phyloP scores from a whole-genome alignment of 768 basidiomycete genomes.

The Hirschioporus abietinus region DNA sequence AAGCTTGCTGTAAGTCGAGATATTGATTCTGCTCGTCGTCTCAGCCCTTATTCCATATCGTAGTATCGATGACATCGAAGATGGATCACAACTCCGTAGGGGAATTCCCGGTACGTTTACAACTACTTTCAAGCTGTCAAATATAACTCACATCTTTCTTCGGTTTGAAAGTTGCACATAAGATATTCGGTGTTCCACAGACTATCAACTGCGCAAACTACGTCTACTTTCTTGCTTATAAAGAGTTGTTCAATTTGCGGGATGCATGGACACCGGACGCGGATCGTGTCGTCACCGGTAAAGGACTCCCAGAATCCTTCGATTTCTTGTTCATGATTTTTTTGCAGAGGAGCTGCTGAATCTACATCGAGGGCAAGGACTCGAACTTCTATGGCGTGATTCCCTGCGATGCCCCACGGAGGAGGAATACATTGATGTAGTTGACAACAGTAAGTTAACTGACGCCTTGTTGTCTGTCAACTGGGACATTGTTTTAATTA shows the following conservation, averaged over 20 bases:
- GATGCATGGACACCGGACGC: slow-evolving; percentile 7
- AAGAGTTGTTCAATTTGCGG: slow-evolving; percentile 35
- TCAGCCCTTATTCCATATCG: not conserved
- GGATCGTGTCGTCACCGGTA: slow-evolving; percentile 30
- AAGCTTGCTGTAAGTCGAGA: slow-evolving; percentile 34
- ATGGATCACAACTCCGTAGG: slow-evolving; percentile 34
- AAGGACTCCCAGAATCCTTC: slow-evolving; percentile 21
- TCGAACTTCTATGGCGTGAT: slow-evolving; percentile 47
- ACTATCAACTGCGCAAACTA: slow-evolving; percentile 50
- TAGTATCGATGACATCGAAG: slow-evolving; percentile 45
- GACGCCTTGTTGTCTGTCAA: not conserved
- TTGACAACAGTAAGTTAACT: slow-evolving; percentile 35
- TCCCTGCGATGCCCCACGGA: slow-evolving; percentile 44
- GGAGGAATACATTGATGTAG: slow-evolving; percentile 47
- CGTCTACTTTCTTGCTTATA: slow-evolving; percentile 45
- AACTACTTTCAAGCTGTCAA: not conserved
- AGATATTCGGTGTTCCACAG: slow-evolving; percentile 46
- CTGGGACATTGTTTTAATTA: not conserved
- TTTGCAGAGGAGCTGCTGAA: slow-evolving; percentile 41
- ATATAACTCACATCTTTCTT: not conserved
- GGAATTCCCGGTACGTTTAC: slow-evolving; percentile 32
- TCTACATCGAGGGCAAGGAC: slow-evolving; percentile 45
- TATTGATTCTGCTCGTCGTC: not conserved
- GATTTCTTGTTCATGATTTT: not conserved
- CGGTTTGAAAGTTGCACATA: slow-evolving; percentile 34